These are phyloP conservation scores for Mortierella alpina DNA, from an alignment of 192 early-diverging fungal genomes.

Conservation along the genomic window DNA sequence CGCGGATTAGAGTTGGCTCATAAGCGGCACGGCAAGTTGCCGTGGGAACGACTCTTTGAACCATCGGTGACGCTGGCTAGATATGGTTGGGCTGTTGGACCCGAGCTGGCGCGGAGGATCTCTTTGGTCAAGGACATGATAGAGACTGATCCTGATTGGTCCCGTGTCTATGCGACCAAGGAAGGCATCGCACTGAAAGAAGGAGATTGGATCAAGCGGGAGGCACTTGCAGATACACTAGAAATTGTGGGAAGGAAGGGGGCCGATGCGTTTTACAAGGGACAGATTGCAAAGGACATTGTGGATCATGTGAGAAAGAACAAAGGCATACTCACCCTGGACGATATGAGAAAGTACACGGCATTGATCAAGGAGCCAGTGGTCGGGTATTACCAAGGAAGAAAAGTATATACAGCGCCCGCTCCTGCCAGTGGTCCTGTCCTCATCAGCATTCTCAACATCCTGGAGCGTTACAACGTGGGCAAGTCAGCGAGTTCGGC, in stretches of 20 bases:
- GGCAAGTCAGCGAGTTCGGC: conserved; percentile 60
- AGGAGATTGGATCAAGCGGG: conserved; percentile 55
- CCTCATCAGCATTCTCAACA: conserved; percentile 85
- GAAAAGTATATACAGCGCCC: conserved; percentile 60
- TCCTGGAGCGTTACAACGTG: conserved; percentile 86
- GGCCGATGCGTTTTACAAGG: conserved; percentile 66
- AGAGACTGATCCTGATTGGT: conserved; percentile 29
- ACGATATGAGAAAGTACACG: conserved; percentile 78
- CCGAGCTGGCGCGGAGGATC: conserved; percentile 51
- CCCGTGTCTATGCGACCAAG: conserved; percentile 26
- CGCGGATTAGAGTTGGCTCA: conserved; percentile 89
- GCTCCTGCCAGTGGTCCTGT: conserved; percentile 88
- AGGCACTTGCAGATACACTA: conserved; percentile 63
- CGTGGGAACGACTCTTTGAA: conserved; percentile 83
- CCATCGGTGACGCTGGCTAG: conserved; percentile 77
- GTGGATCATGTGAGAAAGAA: conserved; percentile 67
- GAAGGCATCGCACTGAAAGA: conserved; percentile 20
- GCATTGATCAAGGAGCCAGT: conserved; percentile 68
- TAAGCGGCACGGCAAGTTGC: conserved; percentile 80
- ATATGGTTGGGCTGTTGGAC: conserved; percentile 75
- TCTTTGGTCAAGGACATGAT: conserved; percentile 16
- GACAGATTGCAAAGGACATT: conserved; percentile 74
- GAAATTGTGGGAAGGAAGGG: conserved; percentile 62
- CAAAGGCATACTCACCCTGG: conserved; percentile 82
- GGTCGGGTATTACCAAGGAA: conserved; percentile 81